Evolutionary conservation across 305 asterid species (phyloP), one percentile per base, ranked within the genome.

Genomic region (Rubia peregrina): DNA sequence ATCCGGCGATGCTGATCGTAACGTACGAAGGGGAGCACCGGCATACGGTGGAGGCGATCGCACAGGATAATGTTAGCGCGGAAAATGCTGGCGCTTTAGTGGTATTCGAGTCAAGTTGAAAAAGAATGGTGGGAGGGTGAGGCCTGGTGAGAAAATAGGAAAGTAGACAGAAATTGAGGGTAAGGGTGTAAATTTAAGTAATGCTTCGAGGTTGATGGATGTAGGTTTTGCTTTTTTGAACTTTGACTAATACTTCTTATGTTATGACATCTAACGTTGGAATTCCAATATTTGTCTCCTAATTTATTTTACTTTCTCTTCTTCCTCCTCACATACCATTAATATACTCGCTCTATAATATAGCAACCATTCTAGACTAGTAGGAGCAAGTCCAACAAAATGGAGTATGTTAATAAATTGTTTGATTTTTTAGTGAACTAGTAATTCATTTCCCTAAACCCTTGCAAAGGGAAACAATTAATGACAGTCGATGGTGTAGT

Each of bases 21-120:
- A 89, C 94, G 17, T 89, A 89, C 76, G 94, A 86, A 51, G 96
- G 90, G 71, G 97, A 88, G 68, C 97, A 90, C 80, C 81, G 85
- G 36, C 97, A 90, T 62, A 60, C 77, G 6, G 83, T 76, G 40
- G 83, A 68, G 6, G 79, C 81, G 69, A 61, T 72, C 26, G 33
- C 33, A 75, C 84, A 71, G 82, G 84, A 75, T 78, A 78, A 80
- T 9, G 64, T 64, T 10, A 33, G 46, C 21, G 72, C 44, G 38
- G 72, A 38, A 16, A 53, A 33, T 19, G 62, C 5, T 21, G 71
- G 48, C 6, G 41, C 63, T 68, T 53, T 68, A 17, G 64, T 68
- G 72, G 64, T 36, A 36, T 51, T 68, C 72, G 49, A 53, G 51
- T 53, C 72, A 36, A 36, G 63, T 12, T 36, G 62, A 33, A 7